phyloP scores from a whole-genome alignment of 2,329 filamentous ascomycete species.

The Trichoderma asperellum region DNA sequence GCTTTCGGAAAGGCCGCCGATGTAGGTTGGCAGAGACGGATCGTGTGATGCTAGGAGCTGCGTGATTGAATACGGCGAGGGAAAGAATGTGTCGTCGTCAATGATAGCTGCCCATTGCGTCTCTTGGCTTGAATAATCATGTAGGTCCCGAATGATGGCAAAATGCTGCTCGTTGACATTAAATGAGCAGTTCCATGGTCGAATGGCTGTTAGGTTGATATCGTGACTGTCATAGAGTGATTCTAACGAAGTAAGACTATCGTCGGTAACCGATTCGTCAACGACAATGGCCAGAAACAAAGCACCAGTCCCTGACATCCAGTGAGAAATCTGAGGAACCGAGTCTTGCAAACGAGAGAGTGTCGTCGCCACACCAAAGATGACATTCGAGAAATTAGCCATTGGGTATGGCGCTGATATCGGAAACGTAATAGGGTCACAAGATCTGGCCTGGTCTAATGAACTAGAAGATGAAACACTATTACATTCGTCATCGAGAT shows the following conservation, averaged over 20 bases:
- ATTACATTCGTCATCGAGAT: slow-evolving; percentile 37
- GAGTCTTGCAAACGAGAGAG: slow-evolving; percentile 55
- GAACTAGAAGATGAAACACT: slow-evolving; percentile 17
- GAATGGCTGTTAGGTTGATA: slow-evolving; percentile 43
- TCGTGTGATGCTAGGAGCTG: slow-evolving; percentile 54
- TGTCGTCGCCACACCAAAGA: slow-evolving; percentile 62
- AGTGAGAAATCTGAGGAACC: slow-evolving; percentile 57
- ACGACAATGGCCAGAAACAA: slow-evolving; percentile 57
- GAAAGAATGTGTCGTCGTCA: slow-evolving; percentile 68
- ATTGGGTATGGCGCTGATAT: slow-evolving; percentile 52
- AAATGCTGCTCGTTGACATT: slow-evolving; percentile 61
- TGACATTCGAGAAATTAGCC: slow-evolving; percentile 52
- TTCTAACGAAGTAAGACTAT: slow-evolving; percentile 38
- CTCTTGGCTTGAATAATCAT: slow-evolving; percentile 45
- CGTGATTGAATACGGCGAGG: slow-evolving; percentile 55
- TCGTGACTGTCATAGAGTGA: slow-evolving; percentile 37
- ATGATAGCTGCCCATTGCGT: slow-evolving; percentile 62
- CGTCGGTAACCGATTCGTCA: slow-evolving; percentile 39
- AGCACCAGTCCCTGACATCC: slow-evolving; percentile 56
- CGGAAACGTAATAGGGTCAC: slow-evolving; percentile 51
- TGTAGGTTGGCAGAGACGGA: slow-evolving; percentile 53
- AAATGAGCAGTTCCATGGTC: slow-evolving; percentile 41
- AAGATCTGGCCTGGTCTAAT: slow-evolving; percentile 25
- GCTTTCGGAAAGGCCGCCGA: slow-evolving; percentile 63
- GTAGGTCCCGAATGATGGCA: slow-evolving; percentile 55